Evolutionary conservation across 1,284 basidiomycete genomes (phyloP).

Genomic region (Cyathus olla): DNA sequence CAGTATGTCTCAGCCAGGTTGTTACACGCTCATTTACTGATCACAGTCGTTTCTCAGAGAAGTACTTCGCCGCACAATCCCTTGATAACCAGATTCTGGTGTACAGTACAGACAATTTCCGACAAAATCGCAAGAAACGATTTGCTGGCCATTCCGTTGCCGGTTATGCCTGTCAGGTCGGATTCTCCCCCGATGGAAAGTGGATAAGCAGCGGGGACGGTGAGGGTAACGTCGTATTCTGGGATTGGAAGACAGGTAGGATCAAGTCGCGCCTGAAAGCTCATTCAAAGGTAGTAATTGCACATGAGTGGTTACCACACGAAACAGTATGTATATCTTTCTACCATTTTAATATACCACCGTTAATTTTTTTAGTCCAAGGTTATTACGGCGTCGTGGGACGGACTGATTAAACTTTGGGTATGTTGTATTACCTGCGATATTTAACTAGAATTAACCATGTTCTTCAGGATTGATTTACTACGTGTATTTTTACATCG

Average conservation of each 20-base stretch:
- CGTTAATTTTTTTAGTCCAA: constrained; percentile 74
- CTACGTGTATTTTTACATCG: constrained; percentile 19
- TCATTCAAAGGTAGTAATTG: constrained; percentile 95
- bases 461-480: constrained; percentile 29
- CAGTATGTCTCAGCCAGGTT: constrained; percentile 66
- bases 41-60: constrained; percentile 64
- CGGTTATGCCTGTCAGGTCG: constrained; percentile 96
- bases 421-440: constrained; percentile 46
- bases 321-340: constrained; percentile 81
- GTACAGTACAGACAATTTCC: constrained; percentile 97
- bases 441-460: constrained; percentile 11
- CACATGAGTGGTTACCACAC: constrained; percentile 98
- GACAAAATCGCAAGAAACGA: constrained; percentile 97
- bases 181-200: constrained; percentile 97
- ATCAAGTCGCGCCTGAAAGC: constrained; percentile 92
- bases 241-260: constrained; percentile 99
- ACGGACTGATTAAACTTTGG: constrained; percentile 98
- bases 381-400: constrained; percentile 96
- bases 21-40: constrained; percentile 10
- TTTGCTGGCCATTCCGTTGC: constrained; percentile 98
- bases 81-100: constrained; percentile 98
- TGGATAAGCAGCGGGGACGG: constrained; percentile 98
- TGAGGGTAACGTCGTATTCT: constrained; percentile 96
- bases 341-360: constrained; percentile 11
- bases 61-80: constrained; percentile 97